Base-by-base conservation (phyloP, 345 rosid genomes). In the Lepidium sativum region DNA sequence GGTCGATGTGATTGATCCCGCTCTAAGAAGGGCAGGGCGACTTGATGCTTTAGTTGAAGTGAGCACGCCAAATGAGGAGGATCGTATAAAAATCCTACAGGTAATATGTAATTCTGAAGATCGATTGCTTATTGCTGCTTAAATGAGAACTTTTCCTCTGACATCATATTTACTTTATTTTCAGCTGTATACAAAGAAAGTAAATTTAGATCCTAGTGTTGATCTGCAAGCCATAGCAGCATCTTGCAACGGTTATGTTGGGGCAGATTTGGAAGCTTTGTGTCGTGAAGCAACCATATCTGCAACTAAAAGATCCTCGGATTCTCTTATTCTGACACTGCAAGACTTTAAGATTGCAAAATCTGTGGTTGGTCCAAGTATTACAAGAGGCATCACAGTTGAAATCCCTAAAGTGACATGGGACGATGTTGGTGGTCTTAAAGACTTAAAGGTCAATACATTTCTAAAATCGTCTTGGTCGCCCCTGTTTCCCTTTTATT, bases 181-280 rank as follows among this genome's bases (percentile, higher is more conserved):
- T 69, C 86, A 90, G 97, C 85, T 90, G 12, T 88, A 94, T 67
- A 80, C 96, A 17, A 90, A 77, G 80, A 86, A 80, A 79, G 70
- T 86, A 41, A 74, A 56, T 41, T 68, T 94, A 84, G 86, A 77
- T 71, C 65, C 77, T 56, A 72, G 32, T 59, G 80, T 82, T 21
- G 81, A 84, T 71, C 77, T 94, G 25, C 73, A 77, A 75, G 86
- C 79, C 41, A 61, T 94, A 55, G 99, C 97, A 72, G 75, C 82
- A 44, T 81, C 85, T 45, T 90, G 92, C 83, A 90, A 83, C 51
- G 99, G 97, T 49, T 94, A 81, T 74, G 96, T 90, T 61, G 97
- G 99, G 54, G 94, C 97, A 75, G 97, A 90, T 86, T 83, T 94
- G 67, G 96, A 87, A 86, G 95, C 96, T 63, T 77, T 94, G 76